Evolutionary conservation across 2,329 filamentous ascomycete species (phyloP).

Genomic region (Exophiala aquamarina): DNA sequence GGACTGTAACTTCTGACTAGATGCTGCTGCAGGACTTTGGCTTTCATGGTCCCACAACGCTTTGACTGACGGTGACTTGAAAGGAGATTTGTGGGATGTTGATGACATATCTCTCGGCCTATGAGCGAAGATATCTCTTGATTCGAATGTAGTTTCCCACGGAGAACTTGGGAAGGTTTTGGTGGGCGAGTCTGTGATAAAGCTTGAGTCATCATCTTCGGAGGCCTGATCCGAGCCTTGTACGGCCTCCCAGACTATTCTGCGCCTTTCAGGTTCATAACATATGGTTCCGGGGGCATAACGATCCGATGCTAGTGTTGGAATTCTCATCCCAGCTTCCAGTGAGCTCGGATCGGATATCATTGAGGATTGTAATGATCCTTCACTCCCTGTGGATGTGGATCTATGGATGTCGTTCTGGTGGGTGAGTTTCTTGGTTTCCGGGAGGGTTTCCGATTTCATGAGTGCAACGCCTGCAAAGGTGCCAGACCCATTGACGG

Average conservation of each 20-base stretch:
- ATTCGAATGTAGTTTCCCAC: too few species aligned
- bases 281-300: slow-evolving; percentile 9
- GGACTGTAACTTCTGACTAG: neutral
- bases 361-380: neutral
- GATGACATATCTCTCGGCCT: too few species aligned
- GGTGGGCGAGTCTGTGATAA: neutral
- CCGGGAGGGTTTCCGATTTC: slow-evolving; percentile 15
- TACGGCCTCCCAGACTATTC: slow-evolving; percentile 18
- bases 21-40: neutral
- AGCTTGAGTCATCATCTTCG: neutral
- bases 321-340: neutral
- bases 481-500: slow-evolving; percentile 18
- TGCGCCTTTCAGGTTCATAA: slow-evolving; percentile 17
- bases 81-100: neutral
- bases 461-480: slow-evolving; percentile 20
- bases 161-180: neutral
- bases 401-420: slow-evolving; percentile 9
- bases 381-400: slow-evolving; percentile 1
- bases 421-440: neutral
- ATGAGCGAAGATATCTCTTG: too few species aligned
- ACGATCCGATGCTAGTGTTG: neutral
- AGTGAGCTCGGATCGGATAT: slow-evolving; percentile 3
- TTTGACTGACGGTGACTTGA: neutral
- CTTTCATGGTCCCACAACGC: neutral
- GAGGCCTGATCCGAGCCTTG: neutral